phyloP scores from a whole-genome alignment of 768 basidiomycete species.

The Trametes elegans region DNA sequence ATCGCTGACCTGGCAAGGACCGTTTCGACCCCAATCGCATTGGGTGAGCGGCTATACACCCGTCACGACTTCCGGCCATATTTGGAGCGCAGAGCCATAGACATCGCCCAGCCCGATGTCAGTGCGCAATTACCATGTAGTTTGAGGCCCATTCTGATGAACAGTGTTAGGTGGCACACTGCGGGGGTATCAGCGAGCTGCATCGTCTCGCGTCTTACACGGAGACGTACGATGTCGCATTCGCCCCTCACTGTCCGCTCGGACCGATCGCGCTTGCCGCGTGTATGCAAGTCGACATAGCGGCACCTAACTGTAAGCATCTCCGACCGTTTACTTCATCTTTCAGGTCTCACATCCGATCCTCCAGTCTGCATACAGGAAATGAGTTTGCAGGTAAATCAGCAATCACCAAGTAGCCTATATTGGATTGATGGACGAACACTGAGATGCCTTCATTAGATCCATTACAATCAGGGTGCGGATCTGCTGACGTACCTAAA shows the following conservation, averaged over 20 bases:
- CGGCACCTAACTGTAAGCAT: constrained; percentile 56
- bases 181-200: constrained; percentile 59
- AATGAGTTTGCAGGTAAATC: constrained; percentile 63
- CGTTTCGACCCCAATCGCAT: constrained; percentile 59
- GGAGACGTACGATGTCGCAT: constrained; percentile 68
- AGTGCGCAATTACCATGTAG: constrained; percentile 11
- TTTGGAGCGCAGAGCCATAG: constrained; percentile 60
- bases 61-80: constrained; percentile 64
- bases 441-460: constrained; percentile 34
- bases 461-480: constrained; percentile 61
- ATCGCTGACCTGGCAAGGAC: constrained; percentile 55
- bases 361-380: constrained; percentile 56
- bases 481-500: constrained; percentile 62
- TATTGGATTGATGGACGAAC: neutral
- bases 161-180: constrained; percentile 47
- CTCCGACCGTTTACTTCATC: neutral
- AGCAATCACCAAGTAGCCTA: neutral
- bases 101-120: constrained; percentile 70
- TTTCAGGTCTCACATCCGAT: neutral
- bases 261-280: constrained; percentile 73
- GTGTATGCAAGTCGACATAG: constrained; percentile 60
- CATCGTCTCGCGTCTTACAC: constrained; percentile 56
- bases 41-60: constrained; percentile 64
- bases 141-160: neutral
- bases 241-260: constrained; percentile 72